Evolutionary conservation across 1,139 yeast species (phyloP), one percentile per base, ranked within the genome.

Genomic region (Lodderomyces theae): DNA sequence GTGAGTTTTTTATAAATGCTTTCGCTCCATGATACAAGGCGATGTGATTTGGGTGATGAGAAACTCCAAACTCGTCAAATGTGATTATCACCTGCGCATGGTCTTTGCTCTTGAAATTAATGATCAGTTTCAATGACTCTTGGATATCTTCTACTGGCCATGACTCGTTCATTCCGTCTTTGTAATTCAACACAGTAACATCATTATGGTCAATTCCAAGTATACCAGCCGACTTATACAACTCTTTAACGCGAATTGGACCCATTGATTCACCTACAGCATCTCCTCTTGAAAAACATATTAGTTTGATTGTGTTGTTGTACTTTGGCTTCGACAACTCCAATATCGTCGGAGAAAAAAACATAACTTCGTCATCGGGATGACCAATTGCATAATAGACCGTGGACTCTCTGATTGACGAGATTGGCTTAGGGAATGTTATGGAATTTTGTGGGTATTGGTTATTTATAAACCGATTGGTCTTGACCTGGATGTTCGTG

Each of bases 361-460:
- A 94, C 98, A 94, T 94, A 42, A 89, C 92, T 62, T 94, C 99
- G 59, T 94, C 99, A 61, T 94, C 99, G 0, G 99, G 99, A 61
- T 94, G 99, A 1, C 96, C 96, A 33, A 89, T 82, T 15, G 92
- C 68, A 37, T 86, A 66, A 48, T 72, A 74, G 1, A 76, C 64
- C 1, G 64, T 57, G 29, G 66, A 57, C 45, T 69, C 60, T 15
- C 51, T 58, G 16, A 70, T 63, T 5, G 68, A 66, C 5, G 26
- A 16, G 21, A 65, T 50, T 5, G 66, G 59, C 15, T 67, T 56
- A 4, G 72, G 69, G 10, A 64, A 57, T 2, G 69, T 64, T 23
- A 70, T 57, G 22, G 74, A 65, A 35, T 57, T 58, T 50, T 69
- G 67, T 9, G 75, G 74, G 43, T 64, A 69, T 3, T 48, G 37